Evolutionary conservation across 164 flowering plant species (phyloP).

Genomic region (Vitis riparia): DNA sequence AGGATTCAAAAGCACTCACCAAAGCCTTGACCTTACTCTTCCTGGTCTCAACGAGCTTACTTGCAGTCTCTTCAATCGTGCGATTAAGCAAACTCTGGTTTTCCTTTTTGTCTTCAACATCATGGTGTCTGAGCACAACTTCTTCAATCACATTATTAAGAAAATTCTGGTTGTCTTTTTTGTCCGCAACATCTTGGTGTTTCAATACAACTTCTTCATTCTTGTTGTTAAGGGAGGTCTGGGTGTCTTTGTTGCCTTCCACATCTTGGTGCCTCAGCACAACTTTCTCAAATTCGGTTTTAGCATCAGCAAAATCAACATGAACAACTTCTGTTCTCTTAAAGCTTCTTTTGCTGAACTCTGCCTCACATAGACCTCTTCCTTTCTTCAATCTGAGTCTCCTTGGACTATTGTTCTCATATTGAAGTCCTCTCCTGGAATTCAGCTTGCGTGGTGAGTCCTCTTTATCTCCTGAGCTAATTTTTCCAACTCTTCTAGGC

Average conservation of each 20-base stretch:
- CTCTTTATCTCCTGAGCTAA: conserved; percentile 16
- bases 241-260: conserved; percentile 28
- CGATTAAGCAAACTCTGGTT: conserved; percentile 39
- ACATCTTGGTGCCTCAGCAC: conserved; percentile 35
- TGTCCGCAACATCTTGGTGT: too few relatives aligned
- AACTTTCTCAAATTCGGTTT: conserved; percentile 24
- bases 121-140: too few relatives aligned
- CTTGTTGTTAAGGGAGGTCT: conserved; percentile 35
- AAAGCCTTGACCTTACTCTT: conserved; percentile 71
- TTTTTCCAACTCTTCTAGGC: conserved; percentile 19
- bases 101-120: background rate
- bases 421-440: conserved; percentile 50
- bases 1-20: conserved; percentile 76
- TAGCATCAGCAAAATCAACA: conserved; percentile 10
- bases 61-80: conserved; percentile 69
- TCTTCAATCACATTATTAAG: conserved; percentile 46
- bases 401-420: conserved; percentile 36
- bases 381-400: conserved; percentile 48
- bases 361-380: conserved; percentile 28
- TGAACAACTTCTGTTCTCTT: conserved; percentile 13
- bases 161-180: conserved; percentile 13
- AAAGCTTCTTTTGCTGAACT: conserved; percentile 16
- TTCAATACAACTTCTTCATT: conserved; percentile 27
- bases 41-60: conserved; percentile 48
- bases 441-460: conserved; percentile 23